Base-by-base conservation (phyloP, 768 basidiomycete species). In the Suillus variegatus region DNA sequence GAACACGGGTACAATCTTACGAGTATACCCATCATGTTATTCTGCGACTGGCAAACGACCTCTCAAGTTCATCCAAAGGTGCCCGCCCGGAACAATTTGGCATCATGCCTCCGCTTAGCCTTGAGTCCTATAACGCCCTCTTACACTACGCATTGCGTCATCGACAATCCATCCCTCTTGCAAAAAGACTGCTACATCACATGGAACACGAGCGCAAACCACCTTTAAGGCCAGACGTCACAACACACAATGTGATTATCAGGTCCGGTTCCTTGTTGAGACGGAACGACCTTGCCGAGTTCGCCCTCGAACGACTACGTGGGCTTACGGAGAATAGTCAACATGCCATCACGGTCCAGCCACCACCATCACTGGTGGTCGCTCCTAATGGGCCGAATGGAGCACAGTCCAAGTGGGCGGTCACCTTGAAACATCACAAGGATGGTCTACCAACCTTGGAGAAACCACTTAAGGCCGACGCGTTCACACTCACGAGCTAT, bases 61-160 rank as follows among this genome's bases (percentile, higher is more conserved):
- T 70, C 66, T 43, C 57, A 20, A 41, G 25, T 40, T 43, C 57
- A 28, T 28, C 57, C 25, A 28, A 20, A 51, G 40, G 46, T 22
- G 35, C n/a, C 32, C 8, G 36, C 8, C 66, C 66, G n/a, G 41
- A 49, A 61, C 46, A 67, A 60, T 71, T 49, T 52, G 43, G 55
- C 20, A 64, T 69, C 60, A 72, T 77, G 46, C 81, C 78, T 22
- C 73, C 74, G 0, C 70, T 86, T 8, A 76, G 80, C 49, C 65
- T 80, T 12, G 72, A 76, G 25, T 76, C 82, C 1, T 90, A 87
- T 74, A 90, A 91, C 72, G 70, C 85, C 0, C 82, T 94, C 35
- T 69, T 93, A 4, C 82, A 89, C 66, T 93, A 92, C 73, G 79
- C 87, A 5, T 80, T 94, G 43, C 84, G 84, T 9, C 82, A 90